Percentiles rank a stretch among this genome's conserved stretches.
Evolutionary conservation across 148 eudicot genomes (phyloP).

Genomic region (Cornus florida): DNA sequence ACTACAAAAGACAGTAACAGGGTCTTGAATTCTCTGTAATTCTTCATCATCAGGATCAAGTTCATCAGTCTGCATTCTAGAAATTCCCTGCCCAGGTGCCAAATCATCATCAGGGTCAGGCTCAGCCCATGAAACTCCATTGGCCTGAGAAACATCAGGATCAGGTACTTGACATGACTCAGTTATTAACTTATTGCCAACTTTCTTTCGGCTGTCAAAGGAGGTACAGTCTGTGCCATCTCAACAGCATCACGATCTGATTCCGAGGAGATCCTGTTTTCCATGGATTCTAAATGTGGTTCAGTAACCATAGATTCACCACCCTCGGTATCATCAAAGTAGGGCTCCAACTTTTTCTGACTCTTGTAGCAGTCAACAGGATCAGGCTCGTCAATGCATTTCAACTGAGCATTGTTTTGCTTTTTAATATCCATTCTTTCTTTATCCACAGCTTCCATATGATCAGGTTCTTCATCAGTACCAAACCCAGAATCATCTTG

Average conservation of each 20-base stretch:
- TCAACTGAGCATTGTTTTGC: constrained; percentile 1
- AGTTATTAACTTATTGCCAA: constrained; percentile 7
- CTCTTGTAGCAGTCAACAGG: constrained; percentile 22
- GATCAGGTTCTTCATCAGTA: constrained; percentile 17
- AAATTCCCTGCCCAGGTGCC: constrained; percentile 10
- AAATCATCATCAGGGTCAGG: constrained; percentile 30
- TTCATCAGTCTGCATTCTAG: constrained; percentile 32
- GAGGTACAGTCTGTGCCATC: constrained; percentile 11
- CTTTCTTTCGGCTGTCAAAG: constrained; percentile 3
- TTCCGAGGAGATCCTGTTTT: constrained; percentile 17
- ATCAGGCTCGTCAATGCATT: constrained; percentile 23
- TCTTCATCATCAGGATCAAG: constrained; percentile 74
- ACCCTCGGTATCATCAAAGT: constrained; percentile 37
- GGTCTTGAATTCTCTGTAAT: constrained; percentile 77
- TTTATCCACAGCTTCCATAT: constrained; percentile 15
- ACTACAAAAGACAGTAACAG: constrained; percentile 47
- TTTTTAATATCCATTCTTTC: constrained; percentile 3
- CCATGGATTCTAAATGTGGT: constrained; percentile 15
- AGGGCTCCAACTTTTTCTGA: constrained; percentile 33
- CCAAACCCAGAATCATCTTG: constrained; percentile 24
- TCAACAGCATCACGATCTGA: constrained; percentile 34
- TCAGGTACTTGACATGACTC: constrained; percentile 26
- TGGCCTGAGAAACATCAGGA: constrained; percentile 35
- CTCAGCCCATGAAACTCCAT: constrained; percentile 15
- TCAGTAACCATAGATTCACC: constrained; percentile 29